Evolutionary conservation across 352 stramenopile species (phyloP).

Genomic region (Pythium oligandrum): DNA sequence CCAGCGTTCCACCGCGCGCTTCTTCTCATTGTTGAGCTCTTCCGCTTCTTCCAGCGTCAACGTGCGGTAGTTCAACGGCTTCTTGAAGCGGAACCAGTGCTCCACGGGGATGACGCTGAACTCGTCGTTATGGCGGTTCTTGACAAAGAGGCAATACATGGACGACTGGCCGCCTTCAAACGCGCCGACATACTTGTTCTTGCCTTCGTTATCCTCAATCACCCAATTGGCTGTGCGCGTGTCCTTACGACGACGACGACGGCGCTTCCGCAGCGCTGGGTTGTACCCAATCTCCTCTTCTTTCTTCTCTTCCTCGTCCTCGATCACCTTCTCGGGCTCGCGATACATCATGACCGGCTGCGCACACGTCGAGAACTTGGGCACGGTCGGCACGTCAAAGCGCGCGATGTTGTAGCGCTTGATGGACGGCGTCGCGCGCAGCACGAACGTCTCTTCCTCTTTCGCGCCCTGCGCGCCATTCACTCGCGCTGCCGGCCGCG

Average conservation of each 20-base stretch:
- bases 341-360: constrained; percentile 88
- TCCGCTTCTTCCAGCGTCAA: constrained; percentile 82
- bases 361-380: constrained; percentile 47
- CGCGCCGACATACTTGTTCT: constrained; percentile 80
- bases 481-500: no score
- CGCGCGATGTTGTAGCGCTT: constrained; percentile 87
- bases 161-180: constrained; percentile 80
- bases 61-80: constrained; percentile 79
- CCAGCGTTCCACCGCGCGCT: constrained; percentile 82
- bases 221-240: constrained; percentile 76
- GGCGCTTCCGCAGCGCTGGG: constrained; percentile 66
- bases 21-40: constrained; percentile 88
- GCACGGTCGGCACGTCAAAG: constrained; percentile 68
- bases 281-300: constrained; percentile 73
- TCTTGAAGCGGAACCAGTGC: constrained; percentile 89
- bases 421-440: constrained; percentile 81
- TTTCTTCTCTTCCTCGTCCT: constrained; percentile 80
- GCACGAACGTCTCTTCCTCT: constrained; percentile 62
- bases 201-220: constrained; percentile 77
- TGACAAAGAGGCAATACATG: constrained; percentile 84
- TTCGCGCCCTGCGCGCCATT: no score
- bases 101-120: constrained; percentile 85
- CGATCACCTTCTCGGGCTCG: constrained; percentile 64
- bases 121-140: constrained; percentile 85
- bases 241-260: constrained; percentile 69